Evolutionary conservation across 2,329 filamentous ascomycete species (phyloP), one percentile per base, ranked within the genome.

Genomic region (Cordyceps pruinosa): DNA sequence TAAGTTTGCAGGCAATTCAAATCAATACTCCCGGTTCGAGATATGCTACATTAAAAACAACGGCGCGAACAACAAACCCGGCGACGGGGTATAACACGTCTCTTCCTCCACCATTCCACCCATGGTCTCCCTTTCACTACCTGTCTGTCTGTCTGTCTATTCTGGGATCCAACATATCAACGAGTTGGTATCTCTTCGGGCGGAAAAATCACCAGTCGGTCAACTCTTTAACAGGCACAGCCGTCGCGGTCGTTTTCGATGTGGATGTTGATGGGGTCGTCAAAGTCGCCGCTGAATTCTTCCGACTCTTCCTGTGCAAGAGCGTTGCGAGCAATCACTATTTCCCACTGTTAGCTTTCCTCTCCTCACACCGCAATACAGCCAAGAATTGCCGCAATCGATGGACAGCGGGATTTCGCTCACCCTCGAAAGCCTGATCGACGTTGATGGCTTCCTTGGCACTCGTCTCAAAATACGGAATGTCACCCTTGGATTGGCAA

Each of bases 391-490:
- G n/a, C n/a, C n/a, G n/a, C n/a, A n/a, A n/a, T n/a, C n/a, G n/a
- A n/a, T n/a, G n/a, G n/a, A n/a, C n/a, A n/a, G n/a, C n/a, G n/a
- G n/a, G n/a, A n/a, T n/a, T n/a, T 8, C 2, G 49, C 26, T 28
- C 1, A 86, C 85, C 83, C 72, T 89, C 86, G 65, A 85, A 85
- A 26, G 82, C 82, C 69, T 84, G 91, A 75, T 99, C 94, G 44
- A 99, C 94, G 69, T 99, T 99, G 75, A 97, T 88, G 60, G 93
- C 94, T 74, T 99, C 94, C 79, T 99, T 99, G 60, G 94, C 94
- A 74, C 92, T 97, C 19, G 94, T 99, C 83, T 99, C 94, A 69
- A 99, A 99, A 75, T 99, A 99, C 19, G 94, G 94, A 63, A 99
- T 97, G 59, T 90, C 90, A 48, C 93, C 93, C 76, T 97, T 97